Evolutionary conservation across 2,329 filamentous ascomycete species (phyloP), one percentile per base, ranked within the genome.

Genomic region (Cladophialophora carrionii): DNA sequence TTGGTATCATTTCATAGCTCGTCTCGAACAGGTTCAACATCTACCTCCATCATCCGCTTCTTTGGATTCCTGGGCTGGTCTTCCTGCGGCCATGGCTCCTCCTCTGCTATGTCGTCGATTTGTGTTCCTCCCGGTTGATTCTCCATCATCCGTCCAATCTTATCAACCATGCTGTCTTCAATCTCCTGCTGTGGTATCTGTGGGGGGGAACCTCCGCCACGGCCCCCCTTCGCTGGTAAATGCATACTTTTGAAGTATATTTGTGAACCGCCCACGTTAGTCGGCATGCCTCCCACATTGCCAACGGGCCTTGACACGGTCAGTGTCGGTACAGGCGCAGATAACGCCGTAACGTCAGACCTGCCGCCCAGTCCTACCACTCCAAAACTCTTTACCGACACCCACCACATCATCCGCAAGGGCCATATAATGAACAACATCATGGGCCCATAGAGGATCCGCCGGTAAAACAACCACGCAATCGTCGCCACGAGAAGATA

Each of bases 341-440:
- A 37, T 8, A 49, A 56, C 17, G 59, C 22, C 24, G 31, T 41
- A 17, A 55, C 10, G 2, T 68, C 61, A 32, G 63, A 49, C 26
- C 48, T 62, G 9, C 67, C 64, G 5, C 67, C 67, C 49, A 66
- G 31, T n/a, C 59, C 49, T 12, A 63, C 55, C 22, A 55, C 56
- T 22, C 67, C 81, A 24, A 89, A 77, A 2, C 88, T 78, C 17
- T 82, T 82, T 64, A 88, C 80, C 14, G 84, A 76, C 59, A 85
- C 76, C 31, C 84, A 87, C 72, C 88, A 88, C 10, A 88, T 68
- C 22, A 90, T 76, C 72, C 88, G 87, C n/a, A 94, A 72, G 1
- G 94, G 94, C 63, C 95, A 80, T 85, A 90, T 94, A 26, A 97
- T 78, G 24, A 98, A 81, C 90, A 92, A 95, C 88, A 91, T 96